Conservation (phyloP, 805 yeast genomes). For the Kodamaea neixiangensis region DNA sequence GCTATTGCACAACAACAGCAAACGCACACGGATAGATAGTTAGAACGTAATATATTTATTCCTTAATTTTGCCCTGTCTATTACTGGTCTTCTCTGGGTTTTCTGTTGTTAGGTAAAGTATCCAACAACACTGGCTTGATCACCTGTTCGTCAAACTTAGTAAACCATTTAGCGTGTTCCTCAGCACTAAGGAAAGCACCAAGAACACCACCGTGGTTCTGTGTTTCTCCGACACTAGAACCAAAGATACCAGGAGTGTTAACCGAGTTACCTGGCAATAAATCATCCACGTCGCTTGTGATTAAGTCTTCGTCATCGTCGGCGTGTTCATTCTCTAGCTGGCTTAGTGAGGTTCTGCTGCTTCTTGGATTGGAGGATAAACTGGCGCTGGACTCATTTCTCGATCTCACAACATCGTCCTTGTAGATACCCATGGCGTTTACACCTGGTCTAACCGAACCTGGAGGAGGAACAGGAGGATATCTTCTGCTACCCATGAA, state of each 20-base stretch:
- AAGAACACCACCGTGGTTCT: conserved; percentile 32
- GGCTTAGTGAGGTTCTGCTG: conserved; percentile 11
- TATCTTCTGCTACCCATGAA: conserved; percentile 28
- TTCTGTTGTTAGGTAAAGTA: conserved; percentile 15
- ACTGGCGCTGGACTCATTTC: conserved; percentile 33
- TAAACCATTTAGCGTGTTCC: conserved; percentile 88
- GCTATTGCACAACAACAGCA: conserved; percentile 54
- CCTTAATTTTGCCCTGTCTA: not conserved
- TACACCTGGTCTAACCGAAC: conserved; percentile 7
- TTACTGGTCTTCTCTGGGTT: conserved; percentile 9
- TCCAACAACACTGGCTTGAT: conserved; percentile 90
- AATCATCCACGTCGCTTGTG: conserved; percentile 42
- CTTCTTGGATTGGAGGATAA: conserved; percentile 19
- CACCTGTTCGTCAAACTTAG: conserved; percentile 89
- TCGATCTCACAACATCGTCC: conserved; percentile 25
- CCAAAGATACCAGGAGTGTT: conserved; percentile 5
- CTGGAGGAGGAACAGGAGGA: conserved; percentile 16
- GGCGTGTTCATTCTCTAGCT: conserved; percentile 8
- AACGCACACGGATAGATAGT: conserved; percentile 10
- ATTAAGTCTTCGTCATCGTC: conserved; percentile 27
- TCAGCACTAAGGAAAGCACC: conserved; percentile 53
- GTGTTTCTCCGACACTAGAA: not conserved
- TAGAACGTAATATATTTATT: not conserved
- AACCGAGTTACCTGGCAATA: conserved; percentile 18
- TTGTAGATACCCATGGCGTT: conserved; percentile 18